Evolutionary conservation across 257 asterid species (phyloP), one percentile per base, ranked within the genome.

Genomic region (Mitragyna speciosa): DNA sequence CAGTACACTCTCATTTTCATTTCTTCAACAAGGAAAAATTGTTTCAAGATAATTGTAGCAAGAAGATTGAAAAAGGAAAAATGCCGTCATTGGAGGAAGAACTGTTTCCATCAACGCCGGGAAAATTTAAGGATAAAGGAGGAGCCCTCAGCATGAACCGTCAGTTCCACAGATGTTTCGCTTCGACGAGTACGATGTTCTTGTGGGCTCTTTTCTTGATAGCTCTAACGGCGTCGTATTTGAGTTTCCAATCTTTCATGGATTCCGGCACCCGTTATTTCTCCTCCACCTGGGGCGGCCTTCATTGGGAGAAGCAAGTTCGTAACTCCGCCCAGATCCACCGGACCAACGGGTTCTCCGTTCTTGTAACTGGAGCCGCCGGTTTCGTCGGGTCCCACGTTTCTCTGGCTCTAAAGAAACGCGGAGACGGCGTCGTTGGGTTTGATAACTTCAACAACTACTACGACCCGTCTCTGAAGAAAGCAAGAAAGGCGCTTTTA

Each of bases 401-500:
- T 2, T 89, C 94, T 0, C 83, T 92, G 41, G 92, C 93, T 6
- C 78, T 92, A 12, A 92, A 90, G 65, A 92, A 92, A 72, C 88
- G 97, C n/a, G 97, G 97, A 0, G 97, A 92, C 76, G 97, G 97
- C 73, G 96, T 92, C 36, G 96, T 92, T 0, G 97, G 97, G 7
- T 56, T 92, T 0, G 97, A 92, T 68, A 92, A 91, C 64, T 92
- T 92, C 89, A 92, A 92, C 80, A 56, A 41, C 52, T 92, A 92
- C 70, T 92, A 92, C 64, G 94, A 92, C 45, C 91, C 90, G 0
- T 81, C 88, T 0, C 70, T 92, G 56, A 92, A 92, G 52, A 73
- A 77, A 39, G 87, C 88, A 11, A 83, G 97, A 0, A 86, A 84
- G 30, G 67, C 82, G 0, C 82, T 91, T 5, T 78, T 92, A 30